Evolutionary conservation across 495 filamentous ascomycete species (phyloP).

Genomic region (Neurospora terricola): DNA sequence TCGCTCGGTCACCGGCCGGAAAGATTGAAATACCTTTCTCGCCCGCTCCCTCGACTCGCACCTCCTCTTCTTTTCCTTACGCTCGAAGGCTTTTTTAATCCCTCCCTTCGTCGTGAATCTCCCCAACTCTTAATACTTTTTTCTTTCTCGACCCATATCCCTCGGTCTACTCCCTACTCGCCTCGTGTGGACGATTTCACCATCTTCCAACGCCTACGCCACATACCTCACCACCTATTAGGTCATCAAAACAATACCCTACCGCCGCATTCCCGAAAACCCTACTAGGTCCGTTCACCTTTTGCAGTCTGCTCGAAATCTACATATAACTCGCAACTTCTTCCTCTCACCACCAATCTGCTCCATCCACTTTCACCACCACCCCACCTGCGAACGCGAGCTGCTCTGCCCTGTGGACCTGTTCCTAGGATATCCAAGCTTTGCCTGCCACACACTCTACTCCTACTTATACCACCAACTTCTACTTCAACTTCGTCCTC

Average conservation of each 20-base stretch:
- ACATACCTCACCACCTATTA: slow-evolving; percentile 18
- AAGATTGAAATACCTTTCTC: slow-evolving; percentile 25
- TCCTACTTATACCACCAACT: background rate
- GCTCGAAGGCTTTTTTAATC: slow-evolving; percentile 27
- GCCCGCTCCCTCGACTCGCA: slow-evolving; percentile 13
- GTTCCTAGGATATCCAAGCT: background rate
- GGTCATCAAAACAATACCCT: slow-evolving; percentile 22
- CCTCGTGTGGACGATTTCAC: slow-evolving; percentile 14
- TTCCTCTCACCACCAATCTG: background rate
- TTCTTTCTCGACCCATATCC: slow-evolving; percentile 8
- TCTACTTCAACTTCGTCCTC: background rate
- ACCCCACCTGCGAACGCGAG: background rate
- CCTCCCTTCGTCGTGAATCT: slow-evolving; percentile 33
- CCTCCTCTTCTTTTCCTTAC: slow-evolving; percentile 22
- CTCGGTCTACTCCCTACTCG: slow-evolving; percentile 6
- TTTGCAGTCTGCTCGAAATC: background rate
- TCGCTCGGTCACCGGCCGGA: slow-evolving; percentile 12
- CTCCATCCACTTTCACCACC: background rate
- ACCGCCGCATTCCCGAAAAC: slow-evolving; percentile 10
- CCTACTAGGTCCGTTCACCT: slow-evolving; percentile 5
- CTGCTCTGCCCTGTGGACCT: background rate
- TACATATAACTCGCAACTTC: slow-evolving; percentile 4
- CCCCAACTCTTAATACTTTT: slow-evolving; percentile 18
- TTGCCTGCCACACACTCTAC: background rate
- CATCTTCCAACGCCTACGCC: slow-evolving; percentile 14